A percentile compares a stretch with the other conserved stretches of the same genome.
Evolutionary conservation across 495 filamentous ascomycete species (phyloP).

Genomic region (Hypoxylon cercidicola): DNA sequence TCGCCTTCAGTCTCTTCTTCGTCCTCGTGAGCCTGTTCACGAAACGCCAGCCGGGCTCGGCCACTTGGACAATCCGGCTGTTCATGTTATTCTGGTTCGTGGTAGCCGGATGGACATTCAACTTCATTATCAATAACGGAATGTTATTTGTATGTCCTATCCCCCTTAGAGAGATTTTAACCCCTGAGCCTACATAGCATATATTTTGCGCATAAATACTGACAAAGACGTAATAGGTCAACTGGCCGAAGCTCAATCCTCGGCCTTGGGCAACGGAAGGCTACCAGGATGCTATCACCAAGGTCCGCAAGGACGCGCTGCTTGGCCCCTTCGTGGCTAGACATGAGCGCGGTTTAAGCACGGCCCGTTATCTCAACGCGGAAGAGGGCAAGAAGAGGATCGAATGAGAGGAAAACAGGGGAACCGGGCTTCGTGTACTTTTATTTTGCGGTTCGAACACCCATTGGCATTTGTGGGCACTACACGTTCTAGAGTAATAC

Average conservation of each 20-base stretch:
- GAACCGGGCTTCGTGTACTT: conserved; percentile 19
- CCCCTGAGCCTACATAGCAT: neutral
- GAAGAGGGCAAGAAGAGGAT: conserved; percentile 98
- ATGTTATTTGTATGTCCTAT: conserved; percentile 84
- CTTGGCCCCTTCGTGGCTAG: conserved; percentile 76
- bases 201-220: conserved; percentile 13
- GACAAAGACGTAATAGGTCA: conserved; percentile 68
- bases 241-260: conserved; percentile 95
- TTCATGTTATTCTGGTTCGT: conserved; percentile 80
- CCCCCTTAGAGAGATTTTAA: too few relatives aligned
- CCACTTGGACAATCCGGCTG: conserved; percentile 79
- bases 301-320: conserved; percentile 78
- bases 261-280: conserved; percentile 85
- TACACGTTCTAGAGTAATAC: conserved; percentile 14
- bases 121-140: conserved; percentile 82
- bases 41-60: conserved; percentile 69
- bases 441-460: conserved; percentile 22
- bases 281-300: conserved; percentile 84
- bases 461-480: conserved; percentile 11
- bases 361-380: conserved; percentile 77
- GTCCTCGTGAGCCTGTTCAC: conserved; percentile 82
- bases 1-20: conserved; percentile 89
- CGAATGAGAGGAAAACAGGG: conserved; percentile 62
- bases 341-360: conserved; percentile 82
- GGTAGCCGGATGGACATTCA: conserved; percentile 72